Base-by-base conservation (phyloP, 2,329 filamentous ascomycete species). In the Alternaria brassicae region DNA sequence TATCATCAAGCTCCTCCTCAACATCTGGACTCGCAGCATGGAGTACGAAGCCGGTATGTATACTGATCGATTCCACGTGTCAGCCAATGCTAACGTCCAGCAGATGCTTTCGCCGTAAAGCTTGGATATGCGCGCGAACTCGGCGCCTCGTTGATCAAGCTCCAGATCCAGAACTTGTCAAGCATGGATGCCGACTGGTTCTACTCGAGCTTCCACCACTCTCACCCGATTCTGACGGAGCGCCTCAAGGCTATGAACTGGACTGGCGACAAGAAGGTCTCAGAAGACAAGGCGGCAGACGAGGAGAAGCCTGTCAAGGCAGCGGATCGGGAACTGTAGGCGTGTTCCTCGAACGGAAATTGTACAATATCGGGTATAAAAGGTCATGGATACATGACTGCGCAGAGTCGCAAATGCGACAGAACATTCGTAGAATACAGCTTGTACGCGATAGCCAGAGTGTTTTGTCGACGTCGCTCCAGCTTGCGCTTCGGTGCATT, bases 131-230 rank as follows among this genome's bases (percentile, higher is more conserved):
- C 89, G 52, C 82, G 86, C 44, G 89, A 97, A 78, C 88, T 99
- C 52, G 92, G 93, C 41, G 85, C 88, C 63, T 95, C 92, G 21
- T 86, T 99, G 64, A 93, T 99, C 81, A 97, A 97, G 83, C 90
- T 99, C 52, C 96, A 99, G 81, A 92, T 97, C 73, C 93, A 98
- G 83, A 99, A 99, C 77, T 85, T 99, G 68, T 96, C 92, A 80
- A 96, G 92, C 62, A 98, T 99, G 94, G 95, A 99, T 72, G 95
- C 95, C 27, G 96, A 99, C 81, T 96, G 91, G 91, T 88, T 97
- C 86, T 99, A 96, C 80, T 95, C 95, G 53, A 96, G 90, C 81
- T 99, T 98, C 84, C 93, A 99, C 82, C 97, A 96, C 85, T 97
- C 94, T 23, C 95, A 99, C 81, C 95, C 95, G 1, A 97, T 98